phyloP scores from a whole-genome alignment of 179 eudicot genomes.

The Spinacia oleracea region DNA sequence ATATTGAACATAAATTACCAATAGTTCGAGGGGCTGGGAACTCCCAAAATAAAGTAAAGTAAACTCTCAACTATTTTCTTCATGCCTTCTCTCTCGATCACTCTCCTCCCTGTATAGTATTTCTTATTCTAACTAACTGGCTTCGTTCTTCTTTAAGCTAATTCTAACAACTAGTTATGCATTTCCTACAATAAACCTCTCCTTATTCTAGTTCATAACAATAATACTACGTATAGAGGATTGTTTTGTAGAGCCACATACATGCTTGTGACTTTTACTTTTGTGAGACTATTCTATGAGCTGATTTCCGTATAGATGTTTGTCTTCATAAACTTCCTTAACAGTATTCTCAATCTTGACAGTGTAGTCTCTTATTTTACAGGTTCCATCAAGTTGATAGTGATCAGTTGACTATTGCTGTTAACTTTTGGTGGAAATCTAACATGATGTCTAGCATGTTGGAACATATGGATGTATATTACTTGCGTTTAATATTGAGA shows the following conservation, averaged over 20 bases:
- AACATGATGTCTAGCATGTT: conserved; percentile 56
- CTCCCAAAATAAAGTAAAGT: too few relatives aligned
- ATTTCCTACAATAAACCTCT: too few relatives aligned
- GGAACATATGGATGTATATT: conserved; percentile 94
- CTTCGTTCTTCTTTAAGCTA: too few relatives aligned
- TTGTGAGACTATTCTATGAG: not conserved
- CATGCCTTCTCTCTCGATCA: too few relatives aligned
- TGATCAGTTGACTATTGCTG: conserved; percentile 77
- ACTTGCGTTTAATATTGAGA: conserved; percentile 74
- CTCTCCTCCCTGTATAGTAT: too few relatives aligned
- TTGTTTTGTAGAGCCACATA: not conserved
- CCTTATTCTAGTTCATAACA: too few relatives aligned
- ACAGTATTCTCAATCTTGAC: not conserved
- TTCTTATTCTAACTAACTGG: too few relatives aligned
- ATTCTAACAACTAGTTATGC: too few relatives aligned
- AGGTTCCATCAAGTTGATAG: conserved; percentile 98
- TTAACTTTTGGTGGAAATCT: conserved; percentile 95
- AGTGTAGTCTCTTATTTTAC: conserved; percentile 13
- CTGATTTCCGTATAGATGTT: not conserved
- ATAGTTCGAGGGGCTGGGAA: too few relatives aligned
- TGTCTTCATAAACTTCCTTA: not conserved
- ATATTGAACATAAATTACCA: too few relatives aligned
- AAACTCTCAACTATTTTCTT: too few relatives aligned
- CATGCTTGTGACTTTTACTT: not conserved
- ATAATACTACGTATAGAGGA: too few relatives aligned